Conservation (phyloP, 371 early-diverging fungal genomes). For the Mortierella sp. region DNA sequence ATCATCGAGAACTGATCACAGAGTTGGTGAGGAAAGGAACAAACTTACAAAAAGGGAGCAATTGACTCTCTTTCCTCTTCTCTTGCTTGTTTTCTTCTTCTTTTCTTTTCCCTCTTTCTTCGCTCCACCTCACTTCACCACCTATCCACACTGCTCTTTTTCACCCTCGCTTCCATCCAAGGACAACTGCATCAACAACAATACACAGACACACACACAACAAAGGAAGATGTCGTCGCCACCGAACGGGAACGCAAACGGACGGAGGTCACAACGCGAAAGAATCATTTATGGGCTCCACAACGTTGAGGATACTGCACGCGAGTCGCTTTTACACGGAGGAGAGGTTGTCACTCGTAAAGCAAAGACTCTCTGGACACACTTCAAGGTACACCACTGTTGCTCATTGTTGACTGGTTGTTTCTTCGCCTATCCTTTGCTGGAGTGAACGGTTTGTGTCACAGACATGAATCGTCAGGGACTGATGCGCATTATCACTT, state of each 20-base stretch:
- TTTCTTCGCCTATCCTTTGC: background rate
- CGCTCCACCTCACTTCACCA: background rate
- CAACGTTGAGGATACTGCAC: slow-evolving; percentile 31
- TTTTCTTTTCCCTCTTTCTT: background rate
- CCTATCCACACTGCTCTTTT: background rate
- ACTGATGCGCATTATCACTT: background rate
- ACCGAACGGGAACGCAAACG: background rate
- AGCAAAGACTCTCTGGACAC: slow-evolving; percentile 33
- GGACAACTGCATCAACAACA: background rate
- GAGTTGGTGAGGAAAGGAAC: slow-evolving; percentile 4
- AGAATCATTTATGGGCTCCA: slow-evolving; percentile 36
- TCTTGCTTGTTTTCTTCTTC: background rate
- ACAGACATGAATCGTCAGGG: background rate
- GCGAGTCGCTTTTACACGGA: slow-evolving; percentile 38
- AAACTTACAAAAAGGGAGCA: background rate
- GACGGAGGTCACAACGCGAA: slow-evolving; percentile 22
- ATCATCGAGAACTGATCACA: slow-evolving; percentile 4
- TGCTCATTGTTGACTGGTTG: background rate
- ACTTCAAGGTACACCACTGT: slow-evolving; percentile 23
- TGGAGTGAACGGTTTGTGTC: background rate
- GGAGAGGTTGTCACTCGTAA: slow-evolving; percentile 20
- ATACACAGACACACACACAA: background rate
- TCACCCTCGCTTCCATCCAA: background rate
- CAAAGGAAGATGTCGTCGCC: slow-evolving; percentile 1
- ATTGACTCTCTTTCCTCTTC: background rate